Base-by-base conservation (phyloP, 495 filamentous ascomycete genomes). In the Entonaema liquescens region DNA sequence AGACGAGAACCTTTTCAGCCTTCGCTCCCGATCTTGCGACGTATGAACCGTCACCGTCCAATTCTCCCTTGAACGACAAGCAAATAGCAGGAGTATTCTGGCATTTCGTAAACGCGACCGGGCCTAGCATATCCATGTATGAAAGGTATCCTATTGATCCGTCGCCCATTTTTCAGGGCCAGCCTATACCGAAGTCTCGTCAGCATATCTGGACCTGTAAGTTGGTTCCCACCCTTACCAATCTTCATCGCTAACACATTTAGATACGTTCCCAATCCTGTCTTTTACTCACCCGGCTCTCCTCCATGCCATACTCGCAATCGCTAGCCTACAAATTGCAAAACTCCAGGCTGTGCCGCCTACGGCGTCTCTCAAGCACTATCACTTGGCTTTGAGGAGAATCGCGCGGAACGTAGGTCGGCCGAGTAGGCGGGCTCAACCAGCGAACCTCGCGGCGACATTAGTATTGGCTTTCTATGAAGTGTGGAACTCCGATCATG, bases 401-500 rank as follows among this genome's bases (percentile, higher is more conserved):
- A 81, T 98, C 1, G 89, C 91, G 2, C 89, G 88, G 67, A 89
- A 89, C 59, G 90, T 98, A 28, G 86, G 88, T 21, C 86, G 92
- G 42, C 87, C 89, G 11, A 84, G 75, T 54, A 89, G 90, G 72
- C 89, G 95, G n/a, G 87, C 87, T 15, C 88, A 93, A 65, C 84
- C 93, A 11, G 89, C 92, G 0, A 98, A 95, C 0, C 82, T 99
- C 15, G 94, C 95, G 12, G 93, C 95, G 15, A 92, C 93, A 1
- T 81, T 97, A n/a, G 80, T 98, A 17, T 86, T 99, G 23, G 93
- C 90, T 1, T 99, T 92, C 74, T 99, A 97, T 74, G 95, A 98
- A 77, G 92, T 97, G 21, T 94, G 94, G 87, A 91, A 91, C 49
- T 95, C 94, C 15, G 95, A 99, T 71, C 95, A 98, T 74, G 87